Evolutionary conservation across 202 grass and related monocot species (phyloP).

Genomic region (Brachypodium distachyon): DNA sequence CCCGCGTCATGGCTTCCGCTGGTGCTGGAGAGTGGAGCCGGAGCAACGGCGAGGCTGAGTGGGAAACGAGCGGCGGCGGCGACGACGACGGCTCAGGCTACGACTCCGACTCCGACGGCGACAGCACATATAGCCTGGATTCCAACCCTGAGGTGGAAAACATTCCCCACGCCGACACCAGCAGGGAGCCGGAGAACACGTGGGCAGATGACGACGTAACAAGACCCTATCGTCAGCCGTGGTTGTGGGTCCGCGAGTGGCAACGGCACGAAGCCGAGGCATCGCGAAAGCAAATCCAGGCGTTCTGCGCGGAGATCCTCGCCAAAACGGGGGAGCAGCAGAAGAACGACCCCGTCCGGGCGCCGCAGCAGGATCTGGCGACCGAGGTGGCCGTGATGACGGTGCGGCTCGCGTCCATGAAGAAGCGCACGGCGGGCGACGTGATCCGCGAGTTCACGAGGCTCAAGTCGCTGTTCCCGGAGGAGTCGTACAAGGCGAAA

Average conservation of each 20-base stretch:
- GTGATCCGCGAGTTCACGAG: slow-evolving; percentile 29
- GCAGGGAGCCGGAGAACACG: not conserved
- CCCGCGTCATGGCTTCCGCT: not conserved
- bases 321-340: not conserved
- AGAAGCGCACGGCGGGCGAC: slow-evolving; percentile 20
- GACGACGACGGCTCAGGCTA: not conserved
- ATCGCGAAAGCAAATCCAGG: not conserved
- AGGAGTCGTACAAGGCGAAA: slow-evolving; percentile 34
- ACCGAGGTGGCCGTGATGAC: no score
- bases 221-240: not conserved
- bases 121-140: not conserved
- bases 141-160: slow-evolving; percentile 20
- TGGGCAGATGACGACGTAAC: not conserved
- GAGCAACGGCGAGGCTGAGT: not conserved
- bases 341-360: not conserved
- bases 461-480: slow-evolving; percentile 22
- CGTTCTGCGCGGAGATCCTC: not conserved
- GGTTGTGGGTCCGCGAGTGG: not conserved
- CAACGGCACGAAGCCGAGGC: not conserved
- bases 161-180: not conserved
- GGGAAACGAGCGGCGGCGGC: not conserved
- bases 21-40: not conserved
- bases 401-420: no score
- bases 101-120: not conserved
- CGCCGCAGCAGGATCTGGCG: no score